These are phyloP conservation scores for Sugiyamaella marilandica DNA, from an alignment of 805 yeast genomes.

Conservation along the genomic window DNA sequence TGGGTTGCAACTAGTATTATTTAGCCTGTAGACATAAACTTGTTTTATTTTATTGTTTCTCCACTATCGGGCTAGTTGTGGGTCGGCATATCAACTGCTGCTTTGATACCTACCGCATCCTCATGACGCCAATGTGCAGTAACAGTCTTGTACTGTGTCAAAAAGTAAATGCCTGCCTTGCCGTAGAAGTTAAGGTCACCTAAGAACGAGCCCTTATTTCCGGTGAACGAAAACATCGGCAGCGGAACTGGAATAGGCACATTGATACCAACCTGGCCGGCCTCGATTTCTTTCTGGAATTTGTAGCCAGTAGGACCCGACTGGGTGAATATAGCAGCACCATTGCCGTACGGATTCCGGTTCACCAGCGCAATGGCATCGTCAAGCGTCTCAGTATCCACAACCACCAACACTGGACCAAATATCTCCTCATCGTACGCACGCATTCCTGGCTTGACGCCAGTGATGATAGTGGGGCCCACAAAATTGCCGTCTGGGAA, in stretches of 20 bases:
- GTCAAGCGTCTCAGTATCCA: slow-evolving; percentile 58
- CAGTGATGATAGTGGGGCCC: slow-evolving; percentile 62
- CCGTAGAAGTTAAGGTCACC: slow-evolving; percentile 81
- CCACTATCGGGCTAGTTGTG: slow-evolving; percentile 31
- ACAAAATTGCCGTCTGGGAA: slow-evolving; percentile 64
- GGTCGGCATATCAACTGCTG: slow-evolving; percentile 65
- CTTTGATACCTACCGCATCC: slow-evolving; percentile 44
- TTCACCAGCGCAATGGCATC: slow-evolving; percentile 64
- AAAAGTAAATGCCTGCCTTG: slow-evolving; percentile 64
- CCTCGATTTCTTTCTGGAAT: slow-evolving; percentile 62
- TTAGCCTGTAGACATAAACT: background rate
- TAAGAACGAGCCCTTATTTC: slow-evolving; percentile 67
- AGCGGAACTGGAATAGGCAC: slow-evolving; percentile 79
- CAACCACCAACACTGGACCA: slow-evolving; percentile 67
- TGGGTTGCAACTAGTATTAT: too few species aligned
- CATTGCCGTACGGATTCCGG: slow-evolving; percentile 63
- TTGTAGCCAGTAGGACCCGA: slow-evolving; percentile 68
- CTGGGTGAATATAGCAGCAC: slow-evolving; percentile 63
- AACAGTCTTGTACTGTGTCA: slow-evolving; percentile 72
- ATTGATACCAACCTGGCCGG: slow-evolving; percentile 73
- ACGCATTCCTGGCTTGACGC: slow-evolving; percentile 62
- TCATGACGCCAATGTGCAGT: slow-evolving; percentile 62
- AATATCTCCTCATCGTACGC: slow-evolving; percentile 72
- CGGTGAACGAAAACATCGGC: slow-evolving; percentile 79
- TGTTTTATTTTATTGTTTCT: background rate